These are phyloP conservation scores for Aspergillus novofumigatus DNA, from an alignment of 2,329 filamentous ascomycete genomes.

Conservation along the genomic window DNA sequence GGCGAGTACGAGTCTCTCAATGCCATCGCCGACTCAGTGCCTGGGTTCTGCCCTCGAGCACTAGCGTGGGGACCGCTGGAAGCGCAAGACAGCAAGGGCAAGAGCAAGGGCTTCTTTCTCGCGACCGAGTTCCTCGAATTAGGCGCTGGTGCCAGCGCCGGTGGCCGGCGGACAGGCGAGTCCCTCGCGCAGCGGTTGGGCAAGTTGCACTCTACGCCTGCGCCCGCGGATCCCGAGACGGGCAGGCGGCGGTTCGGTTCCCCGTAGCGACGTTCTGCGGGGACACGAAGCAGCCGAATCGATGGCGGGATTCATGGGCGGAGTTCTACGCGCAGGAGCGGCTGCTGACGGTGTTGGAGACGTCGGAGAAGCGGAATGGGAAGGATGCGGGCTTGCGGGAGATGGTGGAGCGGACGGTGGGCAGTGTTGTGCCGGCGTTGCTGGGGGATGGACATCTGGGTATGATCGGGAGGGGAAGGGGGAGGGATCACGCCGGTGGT, in stretches of 20 bases:
- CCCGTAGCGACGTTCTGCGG: constrained; percentile 83
- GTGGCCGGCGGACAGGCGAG: constrained; percentile 47
- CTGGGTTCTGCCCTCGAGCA: constrained; percentile 70
- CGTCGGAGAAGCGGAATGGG: constrained; percentile 60
- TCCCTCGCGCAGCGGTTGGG: constrained; percentile 70
- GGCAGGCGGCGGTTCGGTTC: constrained; percentile 65
- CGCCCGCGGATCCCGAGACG: constrained; percentile 45
- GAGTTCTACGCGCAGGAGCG: constrained; percentile 80
- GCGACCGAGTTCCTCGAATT: constrained; percentile 80
- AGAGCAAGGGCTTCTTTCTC: constrained; percentile 48
- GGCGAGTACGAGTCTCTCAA: constrained; percentile 83
- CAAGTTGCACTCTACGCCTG: constrained; percentile 70
- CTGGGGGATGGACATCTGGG: constrained; percentile 65
- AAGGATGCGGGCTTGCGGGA: constrained; percentile 57
- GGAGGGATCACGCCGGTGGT: constrained; percentile 67
- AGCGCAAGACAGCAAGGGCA: constrained; percentile 16
- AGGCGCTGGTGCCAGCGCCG: constrained; percentile 46
- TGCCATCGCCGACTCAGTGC: constrained; percentile 68
- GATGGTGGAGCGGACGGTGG: constrained; percentile 62
- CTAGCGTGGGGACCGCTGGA: constrained; percentile 65
- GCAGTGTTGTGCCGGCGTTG: constrained; percentile 68
- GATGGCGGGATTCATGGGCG: constrained; percentile 69
- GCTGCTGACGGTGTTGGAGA: constrained; percentile 60
- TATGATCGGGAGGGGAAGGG: constrained; percentile 39
- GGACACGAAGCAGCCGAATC: constrained; percentile 75